phyloP scores from a whole-genome alignment of 495 filamentous ascomycete species.

The Jackrogersella minutella region DNA sequence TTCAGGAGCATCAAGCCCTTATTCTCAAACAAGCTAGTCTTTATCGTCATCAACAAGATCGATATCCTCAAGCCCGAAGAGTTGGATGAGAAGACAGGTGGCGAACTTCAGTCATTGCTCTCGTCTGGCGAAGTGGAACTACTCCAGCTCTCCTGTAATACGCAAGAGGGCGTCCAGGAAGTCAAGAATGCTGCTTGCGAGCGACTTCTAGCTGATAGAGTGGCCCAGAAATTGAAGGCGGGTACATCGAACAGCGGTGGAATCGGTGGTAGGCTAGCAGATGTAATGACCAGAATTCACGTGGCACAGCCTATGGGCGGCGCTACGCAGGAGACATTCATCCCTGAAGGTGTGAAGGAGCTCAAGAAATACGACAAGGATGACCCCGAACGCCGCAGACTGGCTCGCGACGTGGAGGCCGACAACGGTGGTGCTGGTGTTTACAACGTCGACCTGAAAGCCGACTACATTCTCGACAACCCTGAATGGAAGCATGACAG shows the following conservation, averaged over 20 bases:
- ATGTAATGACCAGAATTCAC: slow-evolving; percentile 92
- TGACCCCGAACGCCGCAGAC: slow-evolving; percentile 78
- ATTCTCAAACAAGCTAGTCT: slow-evolving; percentile 96
- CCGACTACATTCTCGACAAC: slow-evolving; percentile 83
- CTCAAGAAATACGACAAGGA: slow-evolving; percentile 88
- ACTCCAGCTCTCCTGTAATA: slow-evolving; percentile 90
- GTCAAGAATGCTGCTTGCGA: slow-evolving; percentile 97
- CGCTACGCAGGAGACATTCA: slow-evolving; percentile 77
- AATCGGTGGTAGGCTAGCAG: slow-evolving; percentile 78
- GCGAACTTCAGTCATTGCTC: slow-evolving; percentile 77
- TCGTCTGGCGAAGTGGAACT: slow-evolving; percentile 90
- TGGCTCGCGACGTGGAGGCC: slow-evolving; percentile 89
- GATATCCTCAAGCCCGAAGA: slow-evolving; percentile 89
- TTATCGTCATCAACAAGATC: slow-evolving; percentile 97
- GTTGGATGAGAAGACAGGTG: slow-evolving; percentile 80
- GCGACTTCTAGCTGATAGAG: slow-evolving; percentile 86
- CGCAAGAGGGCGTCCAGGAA: slow-evolving; percentile 89
- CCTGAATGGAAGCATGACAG: slow-evolving; percentile 95
- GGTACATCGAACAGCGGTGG: slow-evolving; percentile 77
- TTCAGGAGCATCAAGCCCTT: slow-evolving; percentile 96
- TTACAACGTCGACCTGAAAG: slow-evolving; percentile 89
- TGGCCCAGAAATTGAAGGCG: slow-evolving; percentile 93
- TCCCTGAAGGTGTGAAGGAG: slow-evolving; percentile 82
- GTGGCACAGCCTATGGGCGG: slow-evolving; percentile 91
- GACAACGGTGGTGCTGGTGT: slow-evolving; percentile 95